Evolutionary conservation across 2,329 filamentous ascomycete species (phyloP), one percentile per base, ranked within the genome.

Genomic region (Colletotrichum plurivorum): DNA sequence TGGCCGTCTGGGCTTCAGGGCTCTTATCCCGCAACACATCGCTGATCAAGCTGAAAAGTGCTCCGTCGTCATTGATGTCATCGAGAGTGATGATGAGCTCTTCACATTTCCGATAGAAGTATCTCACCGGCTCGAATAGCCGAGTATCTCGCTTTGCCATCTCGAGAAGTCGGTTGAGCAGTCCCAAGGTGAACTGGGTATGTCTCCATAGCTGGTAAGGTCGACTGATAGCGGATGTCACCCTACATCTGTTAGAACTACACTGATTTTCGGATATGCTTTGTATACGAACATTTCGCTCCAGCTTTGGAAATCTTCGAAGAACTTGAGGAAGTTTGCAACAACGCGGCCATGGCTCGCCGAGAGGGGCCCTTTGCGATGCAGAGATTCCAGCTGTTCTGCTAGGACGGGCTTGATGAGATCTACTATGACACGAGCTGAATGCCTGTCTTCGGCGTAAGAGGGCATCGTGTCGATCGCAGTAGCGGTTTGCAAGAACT

Each of bases 101-200:
- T 27, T 58, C 18, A 4, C 56, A 56, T 4, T 56, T 45, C 9
- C 27, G 49, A n/a, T 61, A 67, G 45, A 69, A 67, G 1, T 13
- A 10, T 18, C 22, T 57, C 25, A 67, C 62, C 43, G 66, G 22
- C 9, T 61, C 56, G 27, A 69, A 16, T 2, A 62, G 67, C 2
- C 66, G 36, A 4, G 12, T 46, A 2, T 56, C 25, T 13, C 52
- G 63, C 7, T 46, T 56, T 22, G 62, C 20, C 13, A 61, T 36
- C 36, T 67, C 67, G 7, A 69, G 52, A 20, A 69, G 49, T 48
- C 67, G 56, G 25, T 61, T 67, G 25, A 69, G 56, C 36, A 69
- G 18, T 9, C 67, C 62, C 8, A 66, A 46, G n/a, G 41, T 57
- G 13, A 69, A 69, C 13, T 59, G 55, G n/a, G 7, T 45, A 2